Evolutionary conservation across 306 rosid species (phyloP).

Genomic region (Cicer arietinum): DNA sequence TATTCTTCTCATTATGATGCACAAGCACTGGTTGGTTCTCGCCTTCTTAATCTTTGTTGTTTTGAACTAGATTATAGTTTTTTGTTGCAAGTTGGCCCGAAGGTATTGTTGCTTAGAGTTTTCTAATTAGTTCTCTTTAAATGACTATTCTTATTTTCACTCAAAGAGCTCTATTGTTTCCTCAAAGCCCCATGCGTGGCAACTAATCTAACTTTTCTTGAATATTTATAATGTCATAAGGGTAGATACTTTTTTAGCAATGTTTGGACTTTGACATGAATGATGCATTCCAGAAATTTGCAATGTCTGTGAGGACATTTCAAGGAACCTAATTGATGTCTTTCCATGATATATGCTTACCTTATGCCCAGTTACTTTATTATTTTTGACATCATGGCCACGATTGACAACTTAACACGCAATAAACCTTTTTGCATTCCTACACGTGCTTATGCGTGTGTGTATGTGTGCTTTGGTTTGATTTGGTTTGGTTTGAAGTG

Average conservation of each 20-base stretch:
- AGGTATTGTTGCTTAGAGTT: constrained; percentile 25
- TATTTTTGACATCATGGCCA: constrained; percentile 15
- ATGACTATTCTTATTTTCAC: constrained; percentile 15
- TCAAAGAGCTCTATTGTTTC: constrained; percentile 20
- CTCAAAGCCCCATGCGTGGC: background rate
- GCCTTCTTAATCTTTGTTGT: constrained; percentile 39
- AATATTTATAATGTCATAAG: constrained; percentile 8
- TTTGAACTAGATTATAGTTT: constrained; percentile 32
- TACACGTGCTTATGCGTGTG: background rate
- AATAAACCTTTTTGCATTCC: constrained; percentile 5
- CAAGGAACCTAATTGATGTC: constrained; percentile 10
- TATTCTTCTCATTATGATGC: constrained; percentile 73
- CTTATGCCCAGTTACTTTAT: constrained; percentile 22
- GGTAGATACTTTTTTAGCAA: background rate
- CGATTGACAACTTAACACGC: constrained; percentile 33
- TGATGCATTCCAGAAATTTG: constrained; percentile 32
- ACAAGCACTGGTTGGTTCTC: constrained; percentile 64
- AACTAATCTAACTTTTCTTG: constrained; percentile 7
- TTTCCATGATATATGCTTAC: background rate
- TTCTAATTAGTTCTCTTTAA: constrained; percentile 2
- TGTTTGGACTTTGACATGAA: constrained; percentile 14
- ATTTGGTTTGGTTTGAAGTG: constrained; percentile 29
- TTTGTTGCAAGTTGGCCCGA: constrained; percentile 10
- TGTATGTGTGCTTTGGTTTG: no score
- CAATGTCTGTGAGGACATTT: constrained; percentile 3